Base-by-base conservation (phyloP, 2,329 filamentous ascomycete species). In the Cordyceps cicadae region DNA sequence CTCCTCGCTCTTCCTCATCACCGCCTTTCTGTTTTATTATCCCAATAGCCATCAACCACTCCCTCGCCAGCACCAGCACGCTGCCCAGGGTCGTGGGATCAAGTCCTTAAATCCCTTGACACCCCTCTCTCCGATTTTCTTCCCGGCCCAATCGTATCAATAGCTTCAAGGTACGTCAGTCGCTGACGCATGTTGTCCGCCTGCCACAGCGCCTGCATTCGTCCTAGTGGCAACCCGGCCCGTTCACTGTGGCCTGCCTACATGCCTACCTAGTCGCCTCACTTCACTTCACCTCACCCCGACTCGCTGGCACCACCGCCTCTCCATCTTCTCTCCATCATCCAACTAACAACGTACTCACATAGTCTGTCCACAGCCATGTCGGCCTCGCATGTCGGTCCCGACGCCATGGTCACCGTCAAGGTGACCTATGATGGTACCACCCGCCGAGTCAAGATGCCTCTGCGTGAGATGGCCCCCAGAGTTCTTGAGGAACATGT, bases 371-470 rank as follows among this genome's bases (percentile, higher is more conserved):
- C 17, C 15, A 3, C 41, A 59, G 37, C 26, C 32, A 60, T 60
- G 58, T 60, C 58, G 43, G 43, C 58, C 45, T 5, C 58, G 37
- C 43, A 50, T n/a, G 17, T 19, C 29, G 64, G 64, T 48, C 67
- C 68, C 39, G 73, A 75, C 56, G 65, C 69, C 66, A 65, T 70
- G 64, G 89, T 97, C 75, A 91, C 88, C 66, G 79, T 97, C 77
- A 97, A 97, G 80, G 82, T 96, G 70, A 83, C 85, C 69, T 85
- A 88, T 70, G 85, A 92, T 70, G 90, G 90, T 62, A 79, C 77
- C 69, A 88, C 87, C 69, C 87, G 89, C 70, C 89, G 92, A 68
- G 89, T 95, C 79, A 97, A 96, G 82, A 82, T 97, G 65, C 88
- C 91, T 60, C 83, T 97, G 70, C 86, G 87, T 71, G 93, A 97